Evolutionary conservation across 108 stramenopile genomes (phyloP), one percentile per base, ranked within the genome.

Genomic region (Skeletonema grethae): DNA sequence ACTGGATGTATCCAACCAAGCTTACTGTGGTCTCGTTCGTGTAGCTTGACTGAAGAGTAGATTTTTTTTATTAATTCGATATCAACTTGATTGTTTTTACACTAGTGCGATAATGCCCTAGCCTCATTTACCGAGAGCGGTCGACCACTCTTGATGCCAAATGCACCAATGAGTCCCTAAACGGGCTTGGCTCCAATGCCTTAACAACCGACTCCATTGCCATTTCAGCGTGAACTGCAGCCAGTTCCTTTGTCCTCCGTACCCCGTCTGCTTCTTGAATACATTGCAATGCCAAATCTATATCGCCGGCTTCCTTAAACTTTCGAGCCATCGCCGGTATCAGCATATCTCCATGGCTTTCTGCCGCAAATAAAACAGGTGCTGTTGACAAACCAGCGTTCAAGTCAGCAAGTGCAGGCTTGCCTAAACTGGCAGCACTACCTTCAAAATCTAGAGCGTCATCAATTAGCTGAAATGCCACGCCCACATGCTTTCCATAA

Each of bases 371-470:
- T 36, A 99, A 82, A 29, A 97, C 94, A 13, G 99, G 98, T 20
- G 97, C 99, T 22, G 99, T 99, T 8, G 96, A 96, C 55, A 98
- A 72, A 5, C 99, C 99, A 35, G 96, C 89, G 58, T 82, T 90
- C 18, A 98, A 74, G 75, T 99, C 99, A 22, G 92, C 89, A 69
- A 97, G 67, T 0, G 97, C 92, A 13, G 98, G 97, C 61, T 99
- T 99, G 22, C 99, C 99, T 69, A 98, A 78, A 13, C 84, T 81
- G 1, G 75, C 53, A 3, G 86, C 70, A 72, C 79, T 85, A 5
- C 97, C 98, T 72, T 97, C 96, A 72, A 97, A 99, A 77, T 99
- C 99, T 66, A 99, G 84, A 4, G 93, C 94, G 73, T 99, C 99
- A 76, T 99, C 99, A 25, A 99, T 94, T 57, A 99, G 84, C 67